phyloP scores from a whole-genome alignment of 306 rosid genomes.

The Trifolium dubium region DNA sequence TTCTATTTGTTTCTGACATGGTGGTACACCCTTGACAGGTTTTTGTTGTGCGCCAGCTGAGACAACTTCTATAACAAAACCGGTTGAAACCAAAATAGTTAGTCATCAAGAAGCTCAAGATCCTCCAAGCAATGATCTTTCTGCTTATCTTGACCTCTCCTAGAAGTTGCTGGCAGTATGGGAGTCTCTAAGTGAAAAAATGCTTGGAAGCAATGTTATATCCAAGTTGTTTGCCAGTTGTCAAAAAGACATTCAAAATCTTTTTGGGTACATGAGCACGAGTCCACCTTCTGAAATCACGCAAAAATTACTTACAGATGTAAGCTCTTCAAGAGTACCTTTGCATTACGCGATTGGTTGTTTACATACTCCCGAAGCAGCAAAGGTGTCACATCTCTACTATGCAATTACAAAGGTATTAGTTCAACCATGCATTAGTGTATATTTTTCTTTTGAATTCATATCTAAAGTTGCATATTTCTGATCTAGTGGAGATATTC shows the following conservation, averaged over 20 bases:
- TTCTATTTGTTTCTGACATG: conserved; percentile 38
- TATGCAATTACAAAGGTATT: conserved; percentile 71
- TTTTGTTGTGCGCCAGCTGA: conserved; percentile 41
- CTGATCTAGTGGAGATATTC: conserved; percentile 16
- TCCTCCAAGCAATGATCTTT: conserved; percentile 41
- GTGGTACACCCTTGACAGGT: conserved; percentile 23
- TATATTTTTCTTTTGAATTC: conserved; percentile 23
- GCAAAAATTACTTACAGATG: conserved; percentile 49
- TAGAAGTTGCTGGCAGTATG: conserved; percentile 73
- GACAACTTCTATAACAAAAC: conserved; percentile 48
- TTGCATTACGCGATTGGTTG: conserved; percentile 42
- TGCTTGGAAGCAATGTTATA: conserved; percentile 57
- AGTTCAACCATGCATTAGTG: conserved; percentile 32
- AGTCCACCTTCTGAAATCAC: conserved; percentile 50
- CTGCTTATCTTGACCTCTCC: conserved; percentile 60
- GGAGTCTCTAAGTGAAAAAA: conserved; percentile 57
- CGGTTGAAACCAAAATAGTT: conserved; percentile 55
- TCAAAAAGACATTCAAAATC: conserved; percentile 70
- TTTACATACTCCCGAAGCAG: conserved; percentile 59
- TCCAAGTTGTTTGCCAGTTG: conserved; percentile 69
- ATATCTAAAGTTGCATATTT: conserved; percentile 4
- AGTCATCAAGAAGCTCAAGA: conserved; percentile 47
- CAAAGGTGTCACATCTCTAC: conserved; percentile 71
- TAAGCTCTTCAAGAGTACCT: conserved; percentile 51
- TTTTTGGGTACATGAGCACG: conserved; percentile 68